A percentile compares a stretch with the other conserved stretches of the same genome.
Evolutionary conservation across 768 basidiomycete species (phyloP).

Genomic region (Suillus clintonianus): DNA sequence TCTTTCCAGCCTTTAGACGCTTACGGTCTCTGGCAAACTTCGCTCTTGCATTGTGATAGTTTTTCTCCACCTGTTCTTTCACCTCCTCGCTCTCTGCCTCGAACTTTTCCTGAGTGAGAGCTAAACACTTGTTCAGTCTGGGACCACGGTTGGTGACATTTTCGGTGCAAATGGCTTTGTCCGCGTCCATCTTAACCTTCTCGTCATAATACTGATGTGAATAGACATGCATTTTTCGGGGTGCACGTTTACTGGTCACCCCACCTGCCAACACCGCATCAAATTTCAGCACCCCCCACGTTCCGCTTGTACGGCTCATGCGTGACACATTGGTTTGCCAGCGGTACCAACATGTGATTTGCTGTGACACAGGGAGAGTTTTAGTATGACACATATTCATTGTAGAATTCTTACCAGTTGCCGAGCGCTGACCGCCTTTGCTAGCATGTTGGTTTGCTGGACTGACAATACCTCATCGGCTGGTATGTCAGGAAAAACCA

Average conservation of each 20-base stretch:
- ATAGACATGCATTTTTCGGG: not conserved
- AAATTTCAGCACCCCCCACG: not conserved
- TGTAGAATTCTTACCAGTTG: no score
- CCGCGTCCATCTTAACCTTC: not conserved
- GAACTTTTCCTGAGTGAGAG: not conserved
- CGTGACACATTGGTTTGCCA: not conserved
- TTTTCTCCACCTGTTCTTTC: not conserved
- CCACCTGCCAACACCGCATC: not conserved
- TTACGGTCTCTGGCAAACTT: not conserved
- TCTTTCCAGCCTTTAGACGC: not conserved
- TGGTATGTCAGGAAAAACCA: no score
- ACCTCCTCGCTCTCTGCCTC: not conserved
- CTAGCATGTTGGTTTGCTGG: no score
- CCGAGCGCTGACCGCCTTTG: no score
- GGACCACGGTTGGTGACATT: not conserved
- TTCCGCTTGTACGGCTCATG: not conserved
- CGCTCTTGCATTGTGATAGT: not conserved
- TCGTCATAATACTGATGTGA: not conserved
- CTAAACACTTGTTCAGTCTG: not conserved
- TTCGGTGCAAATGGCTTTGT: not conserved
- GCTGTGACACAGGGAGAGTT: no score
- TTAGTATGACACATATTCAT: no score
- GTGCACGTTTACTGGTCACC: not conserved
- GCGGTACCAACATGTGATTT: not conserved
- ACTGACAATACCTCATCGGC: no score